Conservation (phyloP, 1,139 yeast species). For the Blastobotrys aristatus region DNA sequence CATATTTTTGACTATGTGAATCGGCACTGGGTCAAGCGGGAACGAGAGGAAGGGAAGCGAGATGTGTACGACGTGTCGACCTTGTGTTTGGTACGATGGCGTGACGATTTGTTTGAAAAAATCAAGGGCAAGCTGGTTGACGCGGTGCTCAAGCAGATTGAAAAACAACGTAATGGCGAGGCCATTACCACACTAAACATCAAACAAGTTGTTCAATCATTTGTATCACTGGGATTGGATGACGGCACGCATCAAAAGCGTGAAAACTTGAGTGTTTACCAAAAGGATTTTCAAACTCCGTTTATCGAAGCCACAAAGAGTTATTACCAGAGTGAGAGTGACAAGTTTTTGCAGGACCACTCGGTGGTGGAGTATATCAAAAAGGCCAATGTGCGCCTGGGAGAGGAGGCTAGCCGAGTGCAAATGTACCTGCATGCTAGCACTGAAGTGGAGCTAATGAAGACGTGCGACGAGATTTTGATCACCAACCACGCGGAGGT, state of each 20-base stretch:
- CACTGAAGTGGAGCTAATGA: slow-evolving; percentile 72
- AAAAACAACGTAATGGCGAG: slow-evolving; percentile 74
- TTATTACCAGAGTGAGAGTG: slow-evolving; percentile 69
- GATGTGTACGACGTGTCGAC: slow-evolving; percentile 90
- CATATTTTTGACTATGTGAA: slow-evolving; percentile 95
- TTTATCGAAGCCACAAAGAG: slow-evolving; percentile 69
- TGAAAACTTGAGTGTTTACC: slow-evolving; percentile 75
- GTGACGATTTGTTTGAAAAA: slow-evolving; percentile 68
- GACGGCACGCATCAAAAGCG: slow-evolving; percentile 63
- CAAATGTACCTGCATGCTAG: slow-evolving; percentile 81
- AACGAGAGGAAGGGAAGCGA: slow-evolving; percentile 90
- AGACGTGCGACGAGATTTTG: slow-evolving; percentile 67
- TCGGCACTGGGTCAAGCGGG: slow-evolving; percentile 96
- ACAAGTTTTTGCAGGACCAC: slow-evolving; percentile 59
- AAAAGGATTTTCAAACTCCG: slow-evolving; percentile 68
- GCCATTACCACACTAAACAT: slow-evolving; percentile 63
- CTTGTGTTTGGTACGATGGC: slow-evolving; percentile 83
- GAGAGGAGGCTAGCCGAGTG: slow-evolving; percentile 76
- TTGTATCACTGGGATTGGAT: slow-evolving; percentile 49
- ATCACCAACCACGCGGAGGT: slow-evolving; percentile 73
- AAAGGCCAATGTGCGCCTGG: slow-evolving; percentile 75
- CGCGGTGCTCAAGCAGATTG: slow-evolving; percentile 73
- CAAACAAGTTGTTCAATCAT: slow-evolving; percentile 74
- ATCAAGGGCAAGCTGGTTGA: slow-evolving; percentile 55
- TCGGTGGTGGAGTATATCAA: slow-evolving; percentile 89